Evolutionary conservation across 179 eudicot species (phyloP), one percentile per base, ranked within the genome.

Genomic region (Spinacia oleracea): DNA sequence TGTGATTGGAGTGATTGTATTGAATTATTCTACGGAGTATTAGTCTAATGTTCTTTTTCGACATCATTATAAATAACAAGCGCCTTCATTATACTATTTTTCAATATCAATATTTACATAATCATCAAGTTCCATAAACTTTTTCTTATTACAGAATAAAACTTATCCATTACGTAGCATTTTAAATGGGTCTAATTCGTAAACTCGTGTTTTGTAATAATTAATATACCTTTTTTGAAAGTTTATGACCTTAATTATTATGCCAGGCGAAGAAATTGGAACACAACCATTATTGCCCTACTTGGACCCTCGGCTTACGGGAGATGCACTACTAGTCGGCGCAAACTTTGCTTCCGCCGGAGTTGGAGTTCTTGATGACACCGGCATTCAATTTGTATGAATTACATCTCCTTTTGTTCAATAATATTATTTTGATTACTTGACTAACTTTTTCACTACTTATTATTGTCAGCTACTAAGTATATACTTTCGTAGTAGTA

Each of bases 341-440:
- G 91, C 91, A 46, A 89, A 87, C 58, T 89, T 89, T 70, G 91
- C 91, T 29, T 89, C 91, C 5, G 91, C 91, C 4, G 91, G 91
- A 40, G 83, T 89, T 64, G 91, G 91, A 25, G 80, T 89, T 56
- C 88, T 89, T 25, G 79, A 85, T 72, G 91, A 88, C 84, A 88
- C 91, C 32, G 91, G 91, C 1, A 10, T 75, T 58, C 91, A 88
- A 50, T 88, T 89, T 74, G 91, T 88, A 75, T 79, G 91, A 38
- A 38, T 38, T 68, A 67, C 27, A 6, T 6, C 9, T n/a, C 9
- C 2, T 20, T 14, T 20, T 5, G 2, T 1, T 7, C 7, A 6
- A 40, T 68, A 12, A 0, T 62, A 3, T 40, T 9, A 31, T 64
- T 64, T 5, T 35, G 3, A 21, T n/a, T n/a, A 38, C 5, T 15